phyloP scores from a whole-genome alignment of 2,329 filamentous ascomycete genomes.

The Talaromyces funiculosus region DNA sequence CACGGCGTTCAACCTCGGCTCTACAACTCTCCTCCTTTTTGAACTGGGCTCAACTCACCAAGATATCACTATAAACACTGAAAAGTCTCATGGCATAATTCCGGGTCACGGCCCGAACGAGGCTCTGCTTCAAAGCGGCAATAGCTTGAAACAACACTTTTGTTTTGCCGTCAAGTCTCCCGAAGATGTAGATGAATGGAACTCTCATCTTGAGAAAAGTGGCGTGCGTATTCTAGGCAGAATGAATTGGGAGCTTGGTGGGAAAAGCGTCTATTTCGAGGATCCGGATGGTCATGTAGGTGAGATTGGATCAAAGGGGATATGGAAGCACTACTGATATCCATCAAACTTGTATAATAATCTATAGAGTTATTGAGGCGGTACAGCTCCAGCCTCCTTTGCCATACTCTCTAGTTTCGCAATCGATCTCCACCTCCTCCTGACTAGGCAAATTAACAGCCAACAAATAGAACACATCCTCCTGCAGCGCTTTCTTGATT shows the following conservation, averaged over 20 bases:
- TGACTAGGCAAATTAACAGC: slow-evolving; percentile 48
- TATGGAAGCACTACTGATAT: slow-evolving; percentile 24
- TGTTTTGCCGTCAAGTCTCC: slow-evolving; percentile 22
- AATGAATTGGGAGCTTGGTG: slow-evolving; percentile 25
- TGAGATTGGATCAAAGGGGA: slow-evolving; percentile 26
- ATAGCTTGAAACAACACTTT: slow-evolving; percentile 24
- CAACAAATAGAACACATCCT: slow-evolving; percentile 49
- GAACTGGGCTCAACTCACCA: slow-evolving; percentile 15
- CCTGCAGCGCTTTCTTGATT: neutral
- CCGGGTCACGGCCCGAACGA: slow-evolving; percentile 9
- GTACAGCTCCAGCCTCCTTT: neutral
- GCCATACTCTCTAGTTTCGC: neutral
- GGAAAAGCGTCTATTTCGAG: slow-evolving; percentile 27
- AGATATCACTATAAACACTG: slow-evolving; percentile 10
- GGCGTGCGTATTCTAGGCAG: slow-evolving; percentile 20
- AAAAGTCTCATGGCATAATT: slow-evolving; percentile 10
- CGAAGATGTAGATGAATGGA: slow-evolving; percentile 23
- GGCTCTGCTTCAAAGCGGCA: neutral
- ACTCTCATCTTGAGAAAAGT: slow-evolving; percentile 20
- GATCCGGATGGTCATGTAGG: slow-evolving; percentile 28
- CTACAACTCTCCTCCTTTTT: slow-evolving; percentile 26
- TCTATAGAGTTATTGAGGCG: neutral
- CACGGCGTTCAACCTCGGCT: slow-evolving; percentile 25
- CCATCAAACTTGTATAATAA: neutral
- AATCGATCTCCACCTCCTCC: slow-evolving; percentile 32